Evolutionary conservation across 169 alveolate genomes (phyloP).

Genomic region (Eimeria tenella): DNA sequence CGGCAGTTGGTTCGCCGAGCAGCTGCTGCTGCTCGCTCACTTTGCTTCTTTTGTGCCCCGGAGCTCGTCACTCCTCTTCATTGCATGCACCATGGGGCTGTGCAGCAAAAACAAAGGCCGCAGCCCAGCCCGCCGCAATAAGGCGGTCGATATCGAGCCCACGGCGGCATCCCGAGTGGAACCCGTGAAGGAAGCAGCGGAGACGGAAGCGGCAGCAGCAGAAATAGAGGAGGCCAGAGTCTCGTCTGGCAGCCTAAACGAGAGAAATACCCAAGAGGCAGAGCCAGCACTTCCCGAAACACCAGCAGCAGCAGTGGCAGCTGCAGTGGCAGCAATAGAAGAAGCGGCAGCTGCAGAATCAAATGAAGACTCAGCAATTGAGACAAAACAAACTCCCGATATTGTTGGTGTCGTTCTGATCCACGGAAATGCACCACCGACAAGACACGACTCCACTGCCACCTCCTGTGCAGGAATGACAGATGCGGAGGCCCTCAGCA

Average conservation of each 20-base stretch:
- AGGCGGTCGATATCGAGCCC: not conserved
- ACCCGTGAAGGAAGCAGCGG: not conserved
- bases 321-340: not conserved
- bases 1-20: too few species aligned
- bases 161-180: not conserved
- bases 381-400: too few species aligned
- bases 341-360: not conserved
- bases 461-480: constrained; percentile 26
- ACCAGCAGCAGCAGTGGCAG: not conserved
- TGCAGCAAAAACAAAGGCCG: constrained; percentile 4
- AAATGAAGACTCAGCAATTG: not conserved
- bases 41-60: too few species aligned
- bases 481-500: constrained; percentile 9
- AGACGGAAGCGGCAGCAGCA: not conserved
- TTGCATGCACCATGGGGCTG: constrained; percentile 36
- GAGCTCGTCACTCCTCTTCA: not conserved
- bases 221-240: not conserved
- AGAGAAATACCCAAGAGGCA: not conserved
- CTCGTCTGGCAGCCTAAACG: not conserved
- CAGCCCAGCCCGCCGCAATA: constrained; percentile 1
- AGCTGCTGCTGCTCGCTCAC: too few species aligned
- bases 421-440: not conserved
- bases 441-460: not conserved
- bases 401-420: not conserved
- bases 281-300: not conserved